Base-by-base conservation (phyloP, 1,284 basidiomycete genomes). In the Pseudomicrostroma phylloplanum region DNA sequence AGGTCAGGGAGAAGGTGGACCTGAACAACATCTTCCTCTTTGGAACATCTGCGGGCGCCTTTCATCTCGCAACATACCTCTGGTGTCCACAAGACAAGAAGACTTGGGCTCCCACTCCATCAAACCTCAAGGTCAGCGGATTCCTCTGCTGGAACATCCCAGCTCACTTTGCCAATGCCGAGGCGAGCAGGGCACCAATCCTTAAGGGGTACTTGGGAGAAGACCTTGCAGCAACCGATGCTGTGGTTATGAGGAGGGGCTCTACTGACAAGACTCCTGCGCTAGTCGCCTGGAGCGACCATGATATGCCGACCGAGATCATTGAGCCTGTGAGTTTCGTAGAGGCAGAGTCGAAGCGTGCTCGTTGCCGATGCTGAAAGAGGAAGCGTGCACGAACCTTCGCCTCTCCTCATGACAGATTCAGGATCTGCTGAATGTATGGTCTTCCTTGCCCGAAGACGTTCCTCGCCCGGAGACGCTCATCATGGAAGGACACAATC, bases 71-170 rank as follows among this genome's bases (percentile, higher is more conserved):
- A 21, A 48, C 43, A 12, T 48, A n/a, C 12, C 21, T 48, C 17
- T 48, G 43, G 43, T 48, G 43, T 48, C 15, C 43, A 3, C 43
- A 17, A 17, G 43, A 21, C 4, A 48, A 48, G 43, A 17, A 21
- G 17, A 48, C 43, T 48, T 48, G 43, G 43, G 21, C 43, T 21
- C 21, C 15, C 4, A 17, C 43, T n/a, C 43, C 43, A 12, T n/a
- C 17, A 17, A 48, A 48, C 12, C 43, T n/a, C 17, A 48, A 21
- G 6, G 17, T 54, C 21, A 30, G 15, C 13, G 51, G 51, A 7
- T 54, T 54, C 26, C 51, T 54, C 51, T 54, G 51, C 51, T n/a
- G 21, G 21, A 54, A 54, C 15, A n/a, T 54, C 26, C 51, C 51
- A 7, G 51, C 51, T 6, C 51, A 54, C 15, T 54, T 54, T 25